Conservation (phyloP, 2,329 filamentous ascomycete genomes). For the Myriosclerotinia curreyana region DNA sequence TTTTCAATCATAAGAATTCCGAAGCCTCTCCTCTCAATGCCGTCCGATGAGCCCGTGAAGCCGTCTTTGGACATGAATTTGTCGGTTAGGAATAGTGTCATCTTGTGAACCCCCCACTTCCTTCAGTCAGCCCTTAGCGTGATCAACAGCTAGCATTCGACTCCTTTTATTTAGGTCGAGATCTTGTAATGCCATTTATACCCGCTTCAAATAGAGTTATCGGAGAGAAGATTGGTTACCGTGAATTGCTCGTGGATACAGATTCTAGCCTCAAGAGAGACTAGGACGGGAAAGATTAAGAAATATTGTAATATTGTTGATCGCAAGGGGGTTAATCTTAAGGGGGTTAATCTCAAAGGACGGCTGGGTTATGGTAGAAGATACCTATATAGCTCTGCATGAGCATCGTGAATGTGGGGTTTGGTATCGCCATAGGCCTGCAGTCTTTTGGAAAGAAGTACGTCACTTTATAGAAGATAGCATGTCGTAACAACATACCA, state of each 20-base stretch:
- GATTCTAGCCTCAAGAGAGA: conserved; percentile 5
- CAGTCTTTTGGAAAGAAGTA: conserved; percentile 9
- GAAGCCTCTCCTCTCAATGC: conserved; percentile 8
- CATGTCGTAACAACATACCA: conserved; percentile 16
- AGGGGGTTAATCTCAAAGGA: not conserved
- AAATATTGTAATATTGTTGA: not conserved
- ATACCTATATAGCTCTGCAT: conserved; percentile 18
- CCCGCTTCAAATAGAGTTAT: conserved; percentile 29
- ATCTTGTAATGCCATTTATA: conserved; percentile 22
- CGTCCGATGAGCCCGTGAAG: conserved; percentile 12
- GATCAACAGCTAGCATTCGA: conserved; percentile 18
- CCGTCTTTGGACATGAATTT: not conserved
- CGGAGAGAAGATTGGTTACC: conserved; percentile 16
- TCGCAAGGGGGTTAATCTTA: not conserved
- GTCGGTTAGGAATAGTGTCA: conserved; percentile 20
- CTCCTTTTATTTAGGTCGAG: conserved; percentile 19
- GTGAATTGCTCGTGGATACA: conserved; percentile 1
- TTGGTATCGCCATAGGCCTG: conserved; percentile 6
- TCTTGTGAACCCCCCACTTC: conserved; percentile 26
- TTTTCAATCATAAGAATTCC: conserved; percentile 3
- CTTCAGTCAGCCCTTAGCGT: conserved; percentile 18
- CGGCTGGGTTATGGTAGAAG: conserved; percentile 19
- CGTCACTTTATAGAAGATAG: conserved; percentile 11
- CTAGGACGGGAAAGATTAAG: conserved; percentile 1
- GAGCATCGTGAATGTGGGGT: not conserved